A percentile compares a stretch with the other conserved stretches of the same genome.
Conservation (phyloP, 257 asterid species). For the Solanum chilense region DNA sequence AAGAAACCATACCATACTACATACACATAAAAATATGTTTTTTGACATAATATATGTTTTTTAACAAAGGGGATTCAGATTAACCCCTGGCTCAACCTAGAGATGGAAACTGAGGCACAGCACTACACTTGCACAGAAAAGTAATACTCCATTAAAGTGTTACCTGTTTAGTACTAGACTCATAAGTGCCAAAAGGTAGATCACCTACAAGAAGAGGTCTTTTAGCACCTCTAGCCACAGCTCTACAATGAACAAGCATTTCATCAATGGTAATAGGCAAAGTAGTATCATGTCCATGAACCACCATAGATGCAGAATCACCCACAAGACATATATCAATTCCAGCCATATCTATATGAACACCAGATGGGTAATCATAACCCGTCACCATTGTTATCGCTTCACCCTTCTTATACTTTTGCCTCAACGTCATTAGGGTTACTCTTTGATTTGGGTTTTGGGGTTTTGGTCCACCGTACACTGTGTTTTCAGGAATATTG, state of each 20-base stretch:
- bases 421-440: constrained; percentile 53
- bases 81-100: neutral
- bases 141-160: too few species aligned
- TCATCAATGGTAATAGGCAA: constrained; percentile 81
- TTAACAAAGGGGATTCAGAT: neutral
- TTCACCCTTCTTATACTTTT: constrained; percentile 60
- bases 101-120: neutral
- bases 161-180: constrained; percentile 73
- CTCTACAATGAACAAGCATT: constrained; percentile 89
- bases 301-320: constrained; percentile 97
- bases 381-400: constrained; percentile 86
- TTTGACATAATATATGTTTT: neutral
- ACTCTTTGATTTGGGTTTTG: constrained; percentile 61
- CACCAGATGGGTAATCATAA: constrained; percentile 86
- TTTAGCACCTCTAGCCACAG: constrained; percentile 88
- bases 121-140: neutral
- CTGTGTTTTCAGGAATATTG: constrained; percentile 63
- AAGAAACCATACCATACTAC: neutral
- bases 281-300: constrained; percentile 95
- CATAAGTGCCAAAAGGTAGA: constrained; percentile 83
- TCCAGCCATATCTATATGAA: constrained; percentile 70
- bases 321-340: constrained; percentile 88
- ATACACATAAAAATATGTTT: neutral
- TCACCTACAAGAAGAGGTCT: constrained; percentile 84
- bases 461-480: constrained; percentile 88